Evolutionary conservation across 331 rosid species (phyloP).

Genomic region (Pyracantha coccinea): DNA sequence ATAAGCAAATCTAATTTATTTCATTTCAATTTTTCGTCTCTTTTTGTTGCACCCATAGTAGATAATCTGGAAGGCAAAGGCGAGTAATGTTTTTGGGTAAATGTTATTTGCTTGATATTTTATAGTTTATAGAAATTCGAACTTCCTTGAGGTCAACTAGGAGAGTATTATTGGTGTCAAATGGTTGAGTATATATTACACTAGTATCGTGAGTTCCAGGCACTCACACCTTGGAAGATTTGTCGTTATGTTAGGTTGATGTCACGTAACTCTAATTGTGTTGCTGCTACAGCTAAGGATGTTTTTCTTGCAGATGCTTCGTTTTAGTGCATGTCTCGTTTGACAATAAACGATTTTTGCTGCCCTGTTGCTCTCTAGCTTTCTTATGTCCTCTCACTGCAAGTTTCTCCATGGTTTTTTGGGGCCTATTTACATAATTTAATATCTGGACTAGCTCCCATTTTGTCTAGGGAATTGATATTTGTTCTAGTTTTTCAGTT

Average conservation of each 20-base stretch:
- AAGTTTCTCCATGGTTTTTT: not conserved
- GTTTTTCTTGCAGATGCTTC: not conserved
- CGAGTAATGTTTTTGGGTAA: not conserved
- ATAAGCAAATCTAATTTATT: not conserved
- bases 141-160: not conserved
- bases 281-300: not conserved
- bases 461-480: too few species aligned
- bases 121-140: not conserved
- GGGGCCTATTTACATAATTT: not conserved
- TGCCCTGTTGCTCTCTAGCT: not conserved
- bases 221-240: not conserved
- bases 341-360: not conserved
- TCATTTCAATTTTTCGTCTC: not conserved
- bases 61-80: not conserved
- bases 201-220: not conserved
- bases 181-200: not conserved
- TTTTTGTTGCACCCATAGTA: not conserved
- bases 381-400: not conserved
- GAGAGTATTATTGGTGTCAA: not conserved
- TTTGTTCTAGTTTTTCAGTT: not conserved
- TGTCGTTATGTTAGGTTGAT: not conserved
- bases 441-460: too few species aligned
- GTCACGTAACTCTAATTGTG: not conserved
- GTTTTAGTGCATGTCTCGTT: not conserved
- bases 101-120: not conserved